Evolutionary conservation across 2,329 filamentous ascomycete species (phyloP), one percentile per base, ranked within the genome.

Genomic region (Sclerotinia subarctica): DNA sequence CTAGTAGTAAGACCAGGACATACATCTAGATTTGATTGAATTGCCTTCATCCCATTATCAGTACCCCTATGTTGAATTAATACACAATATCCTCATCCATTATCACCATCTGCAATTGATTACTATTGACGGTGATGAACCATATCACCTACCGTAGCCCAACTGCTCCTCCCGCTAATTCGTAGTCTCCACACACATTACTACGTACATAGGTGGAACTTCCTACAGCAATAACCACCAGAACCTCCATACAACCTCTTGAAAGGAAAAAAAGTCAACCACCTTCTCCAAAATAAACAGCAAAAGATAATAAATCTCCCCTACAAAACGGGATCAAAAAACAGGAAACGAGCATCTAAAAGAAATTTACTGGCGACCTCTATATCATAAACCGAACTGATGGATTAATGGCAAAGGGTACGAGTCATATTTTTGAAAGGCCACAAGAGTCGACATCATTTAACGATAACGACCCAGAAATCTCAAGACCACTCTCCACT

Each of bases 391-490:
- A 66, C 56, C 56, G 42, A 52, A 66, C 54, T 49, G 56, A 66
- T 66, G 64, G 64, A 66, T 66, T 66, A 66, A 66, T 66, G 64
- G 64, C 64, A 66, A 66, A 66, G 64, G 53, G 64, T 66, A 66
- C 64, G 64, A 66, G 64, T 66, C 64, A 66, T 60, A 49, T 60
- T 35, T 35, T 35, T 66, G 56, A 66, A 66, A 58, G 64, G 53
- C 64, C 64, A 66, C 64, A 66, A 66, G 64, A 66, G 64, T 66
- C 64, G 64, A 66, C 64, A 60, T 63, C 59, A 63, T 60, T 66
- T 52, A 66, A 59, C 64, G 64, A 66, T 60, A 66, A 58, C 64
- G 64, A 46, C 46, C 54, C 64, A 66, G 64, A 66, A 66, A 66
- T 60, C 60, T 66, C 64, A 66, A 66, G 32, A 44, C 19, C 54